These are phyloP conservation scores for maize (Zea mays) DNA, from an alignment of 176 grass and related monocot species.

Conservation along the genomic window Zm-B73-REFERENCE-NAM-5.0 NC_050096.1:21648501-21649000, in stretches of 20 bases:
- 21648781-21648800: constrained; percentile 49
- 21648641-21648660: constrained; percentile 64
- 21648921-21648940: too few relatives aligned
- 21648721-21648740: constrained; percentile 47
- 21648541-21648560: constrained; percentile 62
- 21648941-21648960: too few relatives aligned
- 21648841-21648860: too few relatives aligned
- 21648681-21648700: constrained; percentile 73
- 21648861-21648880: too few relatives aligned
- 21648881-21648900: too few relatives aligned
- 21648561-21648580: constrained; percentile 75
- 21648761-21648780: constrained; percentile 44
- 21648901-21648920: too few relatives aligned
- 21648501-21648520: too few relatives aligned
- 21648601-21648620: constrained; percentile 61
- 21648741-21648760: constrained; percentile 48
- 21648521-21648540: constrained; percentile 31
- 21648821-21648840: constrained; percentile 44
- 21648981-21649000: too few relatives aligned
- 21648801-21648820: constrained; percentile 32
- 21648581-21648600: constrained; percentile 63
- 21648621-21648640: constrained; percentile 56
- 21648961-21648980: too few relatives aligned
- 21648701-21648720: constrained; percentile 55
- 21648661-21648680: constrained; percentile 65